phyloP scores from a whole-genome alignment of 805 yeast genomes.

The Brettanomyces sp. region DNA sequence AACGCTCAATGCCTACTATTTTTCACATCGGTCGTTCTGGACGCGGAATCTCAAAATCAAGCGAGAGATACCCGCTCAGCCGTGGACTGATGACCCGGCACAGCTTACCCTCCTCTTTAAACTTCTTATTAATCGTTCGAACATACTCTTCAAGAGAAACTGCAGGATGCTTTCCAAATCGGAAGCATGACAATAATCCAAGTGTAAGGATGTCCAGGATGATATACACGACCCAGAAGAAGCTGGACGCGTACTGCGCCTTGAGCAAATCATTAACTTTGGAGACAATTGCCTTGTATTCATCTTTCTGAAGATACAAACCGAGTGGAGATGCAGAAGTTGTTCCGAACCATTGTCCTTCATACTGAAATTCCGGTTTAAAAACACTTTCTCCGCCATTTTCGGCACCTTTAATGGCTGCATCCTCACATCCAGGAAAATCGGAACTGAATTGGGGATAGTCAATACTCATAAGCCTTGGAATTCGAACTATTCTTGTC shows the following conservation, averaged over 20 bases:
- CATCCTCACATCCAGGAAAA: slow-evolving; percentile 57
- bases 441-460: slow-evolving; percentile 47
- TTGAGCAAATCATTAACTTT: slow-evolving; percentile 33
- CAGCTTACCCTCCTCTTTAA: slow-evolving; percentile 14
- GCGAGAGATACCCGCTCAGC: slow-evolving; percentile 44
- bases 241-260: slow-evolving; percentile 31
- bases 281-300: slow-evolving; percentile 33
- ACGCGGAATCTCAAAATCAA: slow-evolving; percentile 45
- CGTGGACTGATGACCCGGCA: slow-evolving; percentile 41
- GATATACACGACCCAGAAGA: slow-evolving; percentile 30
- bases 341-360: slow-evolving; percentile 39
- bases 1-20: too few relatives aligned
- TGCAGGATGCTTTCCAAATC: slow-evolving; percentile 25
- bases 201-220: slow-evolving; percentile 32
- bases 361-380: slow-evolving; percentile 28
- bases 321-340: slow-evolving; percentile 46
- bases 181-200: slow-evolving; percentile 28
- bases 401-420: slow-evolving; percentile 32
- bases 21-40: slow-evolving; percentile 16
- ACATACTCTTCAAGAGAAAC: slow-evolving; percentile 36
- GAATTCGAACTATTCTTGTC: slow-evolving; percentile 51
- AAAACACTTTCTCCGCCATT: slow-evolving; percentile 16
- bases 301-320: slow-evolving; percentile 25
- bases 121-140: slow-evolving; percentile 19
- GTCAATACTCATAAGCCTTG: slow-evolving; percentile 35